phyloP scores from a whole-genome alignment of 2,329 filamentous ascomycete species.

The Apiospora phragmitis region DNA sequence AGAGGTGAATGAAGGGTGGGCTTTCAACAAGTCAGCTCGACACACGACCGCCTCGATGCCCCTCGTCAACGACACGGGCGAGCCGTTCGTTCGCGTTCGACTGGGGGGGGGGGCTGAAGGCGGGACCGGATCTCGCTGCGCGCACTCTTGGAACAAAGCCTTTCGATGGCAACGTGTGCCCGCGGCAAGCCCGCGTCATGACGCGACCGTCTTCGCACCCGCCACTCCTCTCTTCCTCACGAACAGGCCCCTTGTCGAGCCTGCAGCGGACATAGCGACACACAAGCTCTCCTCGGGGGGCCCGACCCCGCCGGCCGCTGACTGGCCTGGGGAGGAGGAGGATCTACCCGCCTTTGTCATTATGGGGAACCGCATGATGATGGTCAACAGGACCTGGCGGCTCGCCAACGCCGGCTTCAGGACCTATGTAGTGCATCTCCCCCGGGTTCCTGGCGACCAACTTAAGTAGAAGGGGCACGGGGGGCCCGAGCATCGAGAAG shows the following conservation, averaged over 20 bases:
- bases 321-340: neutral
- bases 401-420: conserved; percentile 49
- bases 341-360: conserved; percentile 9
- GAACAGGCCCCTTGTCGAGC: conserved; percentile 39
- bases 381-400: conserved; percentile 42
- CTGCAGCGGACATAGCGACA: conserved; percentile 29
- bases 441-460: conserved; percentile 43
- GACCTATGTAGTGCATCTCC: conserved; percentile 37
- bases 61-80: conserved; percentile 60
- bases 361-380: conserved; percentile 43
- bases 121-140: conserved; percentile 33
- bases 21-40: conserved; percentile 41
- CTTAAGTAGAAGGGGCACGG: conserved; percentile 30
- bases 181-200: conserved; percentile 43
- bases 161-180: conserved; percentile 55
- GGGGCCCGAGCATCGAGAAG: conserved; percentile 36
- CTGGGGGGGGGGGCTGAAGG: conserved; percentile 25
- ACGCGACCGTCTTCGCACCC: conserved; percentile 41
- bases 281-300: conserved; percentile 13
- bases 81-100: conserved; percentile 47
- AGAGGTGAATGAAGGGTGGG: too few relatives aligned
- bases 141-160: conserved; percentile 42
- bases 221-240: conserved; percentile 52
- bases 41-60: conserved; percentile 47
- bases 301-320: conserved; percentile 32